Evolutionary conservation across 805 yeast species (phyloP).

Genomic region (Yamadazyma ubonensis): DNA sequence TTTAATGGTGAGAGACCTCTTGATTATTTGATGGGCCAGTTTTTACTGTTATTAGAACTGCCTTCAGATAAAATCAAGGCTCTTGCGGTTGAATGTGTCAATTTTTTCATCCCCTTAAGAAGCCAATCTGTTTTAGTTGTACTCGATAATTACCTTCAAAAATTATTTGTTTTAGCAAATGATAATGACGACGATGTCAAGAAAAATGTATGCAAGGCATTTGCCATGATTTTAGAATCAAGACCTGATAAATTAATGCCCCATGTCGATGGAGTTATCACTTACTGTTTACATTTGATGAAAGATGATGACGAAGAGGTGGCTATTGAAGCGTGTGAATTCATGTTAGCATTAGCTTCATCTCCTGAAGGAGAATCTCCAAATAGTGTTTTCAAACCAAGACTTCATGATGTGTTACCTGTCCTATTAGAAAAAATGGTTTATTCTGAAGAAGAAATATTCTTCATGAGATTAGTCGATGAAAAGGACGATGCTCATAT

Average conservation of each 20-base stretch:
- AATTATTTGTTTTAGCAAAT: conserved; percentile 67
- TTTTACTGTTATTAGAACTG: conserved; percentile 43
- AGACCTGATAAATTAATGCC: conserved; percentile 79
- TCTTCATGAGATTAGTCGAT: conserved; percentile 62
- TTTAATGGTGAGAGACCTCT: conserved; percentile 67
- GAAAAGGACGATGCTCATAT: conserved; percentile 70
- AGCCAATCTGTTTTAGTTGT: conserved; percentile 63
- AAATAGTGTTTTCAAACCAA: conserved; percentile 47
- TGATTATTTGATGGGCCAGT: conserved; percentile 62
- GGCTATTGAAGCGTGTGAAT: conserved; percentile 91
- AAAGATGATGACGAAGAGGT: conserved; percentile 65
- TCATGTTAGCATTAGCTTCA: conserved; percentile 72
- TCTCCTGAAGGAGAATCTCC: conserved; percentile 48
- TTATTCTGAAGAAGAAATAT: conserved; percentile 77
- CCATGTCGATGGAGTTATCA: conserved; percentile 82
- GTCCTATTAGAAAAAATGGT: conserved; percentile 79
- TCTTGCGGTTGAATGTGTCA: conserved; percentile 67
- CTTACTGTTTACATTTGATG: conserved; percentile 79
- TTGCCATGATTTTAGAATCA: conserved; percentile 66
- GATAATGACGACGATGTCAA: conserved; percentile 61
- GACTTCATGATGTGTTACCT: conserved; percentile 68
- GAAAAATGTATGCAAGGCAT: conserved; percentile 73
- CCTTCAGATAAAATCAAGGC: conserved; percentile 54
- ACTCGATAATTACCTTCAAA: conserved; percentile 62
- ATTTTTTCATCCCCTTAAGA: conserved; percentile 69